Evolutionary conservation across 768 basidiomycete species (phyloP), one percentile per base, ranked within the genome.

Genomic region (Pluteus cervinus): DNA sequence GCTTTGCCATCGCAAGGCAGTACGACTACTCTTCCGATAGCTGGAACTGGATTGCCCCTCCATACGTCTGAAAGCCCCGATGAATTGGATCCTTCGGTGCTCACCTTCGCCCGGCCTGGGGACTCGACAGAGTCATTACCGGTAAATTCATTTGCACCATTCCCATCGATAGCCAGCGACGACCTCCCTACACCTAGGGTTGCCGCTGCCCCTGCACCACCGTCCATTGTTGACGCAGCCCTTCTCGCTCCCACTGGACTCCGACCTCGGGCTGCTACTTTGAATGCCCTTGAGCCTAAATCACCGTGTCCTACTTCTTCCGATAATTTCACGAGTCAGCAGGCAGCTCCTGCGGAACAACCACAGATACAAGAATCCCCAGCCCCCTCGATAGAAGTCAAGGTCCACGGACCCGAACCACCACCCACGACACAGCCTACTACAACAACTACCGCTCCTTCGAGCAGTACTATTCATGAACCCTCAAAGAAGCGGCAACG

Each of bases 41-140:
- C 50, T 14, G 43, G 43, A 28, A 37, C 33, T 21, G 40, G 40
- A 25, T 45, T 51, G 41, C 28, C 37, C 5, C 44, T 50, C 39
- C 57, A 54, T 26, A 51, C 50, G 5, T 56, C 58, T n/a, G 66
- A 69, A 22, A 73, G 71, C 40, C 68, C 71, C 2, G 44, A 51
- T 11, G 69, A 84, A 51, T 75, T 81, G 71, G 84, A 88, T 51
- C 78, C 77, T 5, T 84, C 82, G 11, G 89, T 92, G 24, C 62
- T 83, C 47, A 66, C 65, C 12, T 81, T 91, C 57, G 83, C 79
- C 16, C 74, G 89, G 33, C 86, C 90, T 11, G 79, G 73, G 8
- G 70, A 75, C 36, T 85, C 82, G 9, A 89, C 88, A 5, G 86
- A 87, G 63, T 77, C 76, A 42, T 63, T 86, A 7, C 74, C 73